Conservation (phyloP, 345 rosid genomes). For the Ricinus communis region DNA sequence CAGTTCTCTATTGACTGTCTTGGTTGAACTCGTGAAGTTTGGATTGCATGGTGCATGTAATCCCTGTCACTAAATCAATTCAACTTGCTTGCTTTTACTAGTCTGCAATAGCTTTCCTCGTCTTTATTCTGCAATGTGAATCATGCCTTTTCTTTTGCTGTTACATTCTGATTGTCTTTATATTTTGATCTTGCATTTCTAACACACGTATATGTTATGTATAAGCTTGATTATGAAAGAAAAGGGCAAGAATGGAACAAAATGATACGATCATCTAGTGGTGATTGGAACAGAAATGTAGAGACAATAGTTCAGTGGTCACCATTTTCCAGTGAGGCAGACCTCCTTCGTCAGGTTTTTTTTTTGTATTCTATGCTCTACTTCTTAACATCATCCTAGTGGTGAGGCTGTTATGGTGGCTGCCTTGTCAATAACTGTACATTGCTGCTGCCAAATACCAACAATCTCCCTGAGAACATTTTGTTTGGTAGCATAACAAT, state of each 20-base stretch:
- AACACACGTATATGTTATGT: slow-evolving; percentile 13
- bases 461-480: no score
- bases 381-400: no score
- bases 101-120: background rate
- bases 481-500: no score
- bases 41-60: background rate
- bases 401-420: no score
- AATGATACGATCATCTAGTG: slow-evolving; percentile 46
- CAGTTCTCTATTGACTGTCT: background rate
- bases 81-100: background rate
- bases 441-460: no score
- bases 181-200: slow-evolving; percentile 7
- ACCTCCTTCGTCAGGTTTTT: slow-evolving; percentile 76
- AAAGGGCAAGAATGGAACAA: slow-evolving; percentile 55
- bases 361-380: background rate
- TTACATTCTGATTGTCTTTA: background rate
- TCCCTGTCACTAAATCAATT: background rate
- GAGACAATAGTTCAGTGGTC: slow-evolving; percentile 80
- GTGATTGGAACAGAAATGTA: slow-evolving; percentile 67
- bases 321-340: slow-evolving; percentile 74
- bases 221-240: slow-evolving; percentile 78
- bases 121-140: slow-evolving; percentile 11
- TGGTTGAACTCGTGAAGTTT: background rate
- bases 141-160: slow-evolving; percentile 1
- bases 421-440: no score